Percentiles rank a stretch among this genome's conserved stretches.
phyloP scores from a whole-genome alignment of 257 asterid genomes.

The Nemophila menziesii region DNA sequence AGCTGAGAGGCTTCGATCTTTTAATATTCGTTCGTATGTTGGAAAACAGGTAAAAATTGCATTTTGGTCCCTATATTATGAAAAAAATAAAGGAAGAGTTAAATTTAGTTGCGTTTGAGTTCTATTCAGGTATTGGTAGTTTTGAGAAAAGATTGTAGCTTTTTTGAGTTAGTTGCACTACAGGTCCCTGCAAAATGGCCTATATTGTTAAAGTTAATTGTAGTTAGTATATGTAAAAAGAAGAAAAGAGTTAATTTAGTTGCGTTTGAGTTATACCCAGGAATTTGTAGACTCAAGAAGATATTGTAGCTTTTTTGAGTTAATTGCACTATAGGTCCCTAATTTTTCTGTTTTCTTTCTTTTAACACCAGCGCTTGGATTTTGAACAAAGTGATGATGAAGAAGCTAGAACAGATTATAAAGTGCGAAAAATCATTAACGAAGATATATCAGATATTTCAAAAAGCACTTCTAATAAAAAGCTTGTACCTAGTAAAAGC shows the following conservation, averaged over 20 bases:
- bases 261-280: conserved; percentile 4
- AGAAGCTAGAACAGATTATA: conserved; percentile 35
- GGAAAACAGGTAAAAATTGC: conserved; percentile 71
- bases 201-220: no score
- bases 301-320: conserved; percentile 15
- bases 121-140: conserved; percentile 11
- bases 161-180: no score
- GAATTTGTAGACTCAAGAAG: conserved; percentile 16
- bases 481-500: conserved; percentile 37
- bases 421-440: conserved; percentile 24
- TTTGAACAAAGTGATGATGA: conserved; percentile 53
- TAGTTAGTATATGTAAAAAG: no score
- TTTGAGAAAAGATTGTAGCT: conserved; percentile 19
- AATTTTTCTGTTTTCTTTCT: conserved; percentile 22
- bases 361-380: conserved; percentile 59
- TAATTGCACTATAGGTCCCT: no score
- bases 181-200: no score
- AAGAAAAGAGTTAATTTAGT: conserved; percentile 20
- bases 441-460: conserved; percentile 33
- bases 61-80: no score
- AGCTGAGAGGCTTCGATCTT: conserved; percentile 75
- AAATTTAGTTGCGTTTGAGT: conserved; percentile 12
- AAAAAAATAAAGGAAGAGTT: no score
- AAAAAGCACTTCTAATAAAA: conserved; percentile 37
- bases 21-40: conserved; percentile 34